A percentile compares a stretch with the other conserved stretches of the same genome.
Evolutionary conservation across 179 eudicot genomes (phyloP).

Genomic region (Beta macrorhiza): DNA sequence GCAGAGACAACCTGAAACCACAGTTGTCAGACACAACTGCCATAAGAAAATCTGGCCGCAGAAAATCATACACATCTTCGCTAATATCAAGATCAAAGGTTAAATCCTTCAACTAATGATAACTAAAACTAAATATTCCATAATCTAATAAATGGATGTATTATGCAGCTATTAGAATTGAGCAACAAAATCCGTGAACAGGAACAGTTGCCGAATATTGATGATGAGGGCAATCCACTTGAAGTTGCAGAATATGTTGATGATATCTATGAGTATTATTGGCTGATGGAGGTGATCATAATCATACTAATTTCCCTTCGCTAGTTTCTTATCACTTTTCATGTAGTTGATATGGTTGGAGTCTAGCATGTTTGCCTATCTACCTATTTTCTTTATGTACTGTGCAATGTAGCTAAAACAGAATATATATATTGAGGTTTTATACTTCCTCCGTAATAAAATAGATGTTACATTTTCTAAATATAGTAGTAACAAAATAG

Average conservation of each 20-base stretch:
- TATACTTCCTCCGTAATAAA: not conserved
- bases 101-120: not conserved
- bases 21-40: slow-evolving; percentile 28
- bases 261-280: slow-evolving; percentile 86
- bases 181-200: slow-evolving; percentile 32
- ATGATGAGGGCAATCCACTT: slow-evolving; percentile 74
- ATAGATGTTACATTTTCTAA: too few relatives aligned
- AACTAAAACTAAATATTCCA: not conserved
- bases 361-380: not conserved
- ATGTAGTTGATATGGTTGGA: not conserved
- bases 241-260: slow-evolving; percentile 97
- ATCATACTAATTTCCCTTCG: not conserved
- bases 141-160: slow-evolving; percentile 13
- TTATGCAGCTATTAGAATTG: slow-evolving; percentile 51
- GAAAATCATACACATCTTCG: slow-evolving; percentile 72
- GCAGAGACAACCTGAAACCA: slow-evolving; percentile 26
- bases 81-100: slow-evolving; percentile 80
- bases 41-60: slow-evolving; percentile 53
- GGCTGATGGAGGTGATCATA: slow-evolving; percentile 74
- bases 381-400: not conserved
- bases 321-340: not conserved
- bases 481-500: too few relatives aligned
- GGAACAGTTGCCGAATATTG: slow-evolving; percentile 57
- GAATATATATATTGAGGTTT: not conserved
- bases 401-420: not conserved